Evolutionary conservation across 2,329 filamentous ascomycete genomes (phyloP).

Genomic region (Zymoseptoria crescenta): DNA sequence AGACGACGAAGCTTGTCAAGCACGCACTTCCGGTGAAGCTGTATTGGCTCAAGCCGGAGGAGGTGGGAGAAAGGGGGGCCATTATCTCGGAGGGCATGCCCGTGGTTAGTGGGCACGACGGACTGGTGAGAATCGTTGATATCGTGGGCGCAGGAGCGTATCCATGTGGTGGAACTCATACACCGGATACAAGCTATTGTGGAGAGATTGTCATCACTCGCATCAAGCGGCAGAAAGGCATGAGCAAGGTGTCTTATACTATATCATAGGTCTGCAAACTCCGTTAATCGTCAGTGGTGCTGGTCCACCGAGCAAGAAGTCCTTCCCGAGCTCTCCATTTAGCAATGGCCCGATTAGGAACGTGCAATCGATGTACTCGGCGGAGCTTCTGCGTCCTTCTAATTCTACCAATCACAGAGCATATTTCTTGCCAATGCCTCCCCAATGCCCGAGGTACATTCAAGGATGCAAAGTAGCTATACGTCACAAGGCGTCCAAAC

Average conservation of each 20-base stretch:
- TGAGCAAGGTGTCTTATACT: constrained; percentile 47
- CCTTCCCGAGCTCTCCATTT: not conserved
- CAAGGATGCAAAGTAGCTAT: not conserved
- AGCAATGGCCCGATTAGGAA: not conserved
- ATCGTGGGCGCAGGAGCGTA: constrained; percentile 63
- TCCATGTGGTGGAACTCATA: constrained; percentile 70
- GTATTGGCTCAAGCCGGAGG: constrained; percentile 53
- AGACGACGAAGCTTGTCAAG: constrained; percentile 52
- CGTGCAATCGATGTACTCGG: not conserved
- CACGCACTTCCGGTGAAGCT: constrained; percentile 53
- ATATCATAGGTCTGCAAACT: not conserved
- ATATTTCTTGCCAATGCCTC: not conserved
- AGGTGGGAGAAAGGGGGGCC: constrained; percentile 17
- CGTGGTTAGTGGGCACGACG: constrained; percentile 29
- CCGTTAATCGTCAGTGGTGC: not conserved
- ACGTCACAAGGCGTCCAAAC: not conserved
- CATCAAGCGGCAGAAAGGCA: constrained; percentile 57
- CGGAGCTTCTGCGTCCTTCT: not conserved
- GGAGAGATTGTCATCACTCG: constrained; percentile 58
- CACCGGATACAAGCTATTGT: constrained; percentile 50
- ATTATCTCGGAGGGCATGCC: constrained; percentile 9
- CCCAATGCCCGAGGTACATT: not conserved
- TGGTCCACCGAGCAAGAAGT: not conserved
- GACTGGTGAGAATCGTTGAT: constrained; percentile 58
- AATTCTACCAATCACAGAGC: not conserved